phyloP scores from a whole-genome alignment of 257 asterid species.

The Catharanthus roseus region DNA sequence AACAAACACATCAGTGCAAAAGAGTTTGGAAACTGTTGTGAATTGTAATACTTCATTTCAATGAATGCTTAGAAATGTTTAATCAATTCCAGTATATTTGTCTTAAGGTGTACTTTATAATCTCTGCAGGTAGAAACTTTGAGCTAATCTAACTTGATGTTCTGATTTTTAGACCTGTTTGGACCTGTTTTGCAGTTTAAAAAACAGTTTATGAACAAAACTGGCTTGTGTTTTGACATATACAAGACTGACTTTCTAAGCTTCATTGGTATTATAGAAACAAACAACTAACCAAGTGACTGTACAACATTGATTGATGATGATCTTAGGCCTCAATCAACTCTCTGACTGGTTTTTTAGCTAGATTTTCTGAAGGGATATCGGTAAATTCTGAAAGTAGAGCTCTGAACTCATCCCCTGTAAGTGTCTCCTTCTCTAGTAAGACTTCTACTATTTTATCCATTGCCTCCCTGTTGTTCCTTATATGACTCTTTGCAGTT shows the following conservation, averaged over 20 bases:
- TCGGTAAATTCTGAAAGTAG: slow-evolving; percentile 40
- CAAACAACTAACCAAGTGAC: background rate
- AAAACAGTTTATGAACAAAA: background rate
- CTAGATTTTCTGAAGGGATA: slow-evolving; percentile 36
- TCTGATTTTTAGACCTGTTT: background rate
- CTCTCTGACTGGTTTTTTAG: slow-evolving; percentile 31
- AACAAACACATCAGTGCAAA: background rate
- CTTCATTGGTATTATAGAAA: background rate
- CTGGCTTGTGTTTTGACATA: background rate
- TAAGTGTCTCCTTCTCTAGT: slow-evolving; percentile 59
- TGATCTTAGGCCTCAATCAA: slow-evolving; percentile 40
- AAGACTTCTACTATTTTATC: slow-evolving; percentile 59
- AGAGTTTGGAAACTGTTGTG: background rate
- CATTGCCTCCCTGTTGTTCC: slow-evolving; percentile 56
- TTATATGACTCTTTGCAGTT: slow-evolving; percentile 42
- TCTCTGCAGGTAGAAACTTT: no score
- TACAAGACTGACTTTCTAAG: background rate
- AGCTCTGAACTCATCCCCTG: slow-evolving; percentile 66
- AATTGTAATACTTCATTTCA: background rate
- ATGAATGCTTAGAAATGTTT: background rate
- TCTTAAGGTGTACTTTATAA: background rate
- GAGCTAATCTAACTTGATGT: background rate
- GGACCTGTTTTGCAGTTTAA: background rate
- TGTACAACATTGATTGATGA: slow-evolving; percentile 14
- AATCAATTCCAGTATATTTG: background rate